Conservation (phyloP, 1,139 yeast genomes). For the Geotrichum europaeum region DNA sequence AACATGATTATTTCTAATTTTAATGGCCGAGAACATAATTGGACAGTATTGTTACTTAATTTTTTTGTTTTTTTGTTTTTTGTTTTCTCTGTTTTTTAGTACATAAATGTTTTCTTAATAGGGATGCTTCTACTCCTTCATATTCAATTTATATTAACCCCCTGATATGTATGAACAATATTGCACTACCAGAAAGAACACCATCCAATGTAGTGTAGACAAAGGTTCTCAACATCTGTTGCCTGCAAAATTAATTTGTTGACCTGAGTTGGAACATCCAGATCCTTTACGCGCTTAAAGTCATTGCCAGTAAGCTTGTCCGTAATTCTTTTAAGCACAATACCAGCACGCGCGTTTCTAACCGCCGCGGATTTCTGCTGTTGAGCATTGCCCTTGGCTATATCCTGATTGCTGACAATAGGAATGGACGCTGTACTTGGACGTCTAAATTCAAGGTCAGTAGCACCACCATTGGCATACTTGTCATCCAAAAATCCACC, state of each 20-base stretch:
- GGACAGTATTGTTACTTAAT: background rate
- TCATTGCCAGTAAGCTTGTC: slow-evolving; percentile 94
- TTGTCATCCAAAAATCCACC: slow-evolving; percentile 9
- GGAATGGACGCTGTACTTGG: slow-evolving; percentile 2
- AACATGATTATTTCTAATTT: background rate
- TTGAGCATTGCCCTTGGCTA: slow-evolving; percentile 25
- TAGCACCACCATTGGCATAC: background rate
- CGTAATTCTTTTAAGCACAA: slow-evolving; percentile 83
- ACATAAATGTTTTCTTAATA: background rate
- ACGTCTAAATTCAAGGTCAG: slow-evolving; percentile 7
- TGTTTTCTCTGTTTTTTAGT: background rate
- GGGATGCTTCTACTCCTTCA: background rate
- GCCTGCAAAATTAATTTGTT: slow-evolving; percentile 94
- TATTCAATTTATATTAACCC: background rate
- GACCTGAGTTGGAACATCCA: slow-evolving; percentile 85
- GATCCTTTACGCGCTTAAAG: slow-evolving; percentile 61
- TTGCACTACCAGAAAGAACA: slow-evolving; percentile 82
- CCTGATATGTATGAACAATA: background rate
- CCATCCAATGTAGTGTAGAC: slow-evolving; percentile 98
- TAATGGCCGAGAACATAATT: background rate
- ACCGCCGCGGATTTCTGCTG: slow-evolving; percentile 53
- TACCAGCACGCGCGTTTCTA: slow-evolving; percentile 84
- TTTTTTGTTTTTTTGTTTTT: background rate
- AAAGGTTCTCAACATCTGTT: slow-evolving; percentile 88
- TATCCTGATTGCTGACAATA: background rate